Conservation (phyloP, 768 basidiomycete genomes). For the Tricholoma saponaceum region DNA sequence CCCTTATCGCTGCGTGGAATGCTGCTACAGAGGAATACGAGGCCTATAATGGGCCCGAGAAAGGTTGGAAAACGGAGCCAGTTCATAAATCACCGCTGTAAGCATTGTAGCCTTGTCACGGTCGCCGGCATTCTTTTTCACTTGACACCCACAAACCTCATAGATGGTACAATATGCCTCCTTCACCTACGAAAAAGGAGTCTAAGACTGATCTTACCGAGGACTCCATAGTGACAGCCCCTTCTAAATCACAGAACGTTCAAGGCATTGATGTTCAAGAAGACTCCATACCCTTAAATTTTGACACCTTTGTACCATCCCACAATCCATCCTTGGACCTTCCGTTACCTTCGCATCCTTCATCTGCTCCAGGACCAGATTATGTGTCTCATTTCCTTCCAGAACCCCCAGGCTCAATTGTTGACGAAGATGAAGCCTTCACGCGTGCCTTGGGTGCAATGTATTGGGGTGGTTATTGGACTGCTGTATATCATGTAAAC, state of each 20-base stretch:
- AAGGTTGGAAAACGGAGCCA: constrained; percentile 69
- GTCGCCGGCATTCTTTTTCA: not conserved
- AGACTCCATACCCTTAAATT: constrained; percentile 64
- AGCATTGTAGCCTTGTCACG: constrained; percentile 22
- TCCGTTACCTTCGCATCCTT: constrained; percentile 13
- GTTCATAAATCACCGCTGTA: constrained; percentile 72
- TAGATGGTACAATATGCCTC: constrained; percentile 80
- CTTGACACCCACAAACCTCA: not conserved
- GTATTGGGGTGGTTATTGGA: constrained; percentile 90
- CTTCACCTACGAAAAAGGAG: constrained; percentile 23
- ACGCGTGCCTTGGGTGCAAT: constrained; percentile 69
- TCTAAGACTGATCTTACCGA: constrained; percentile 8
- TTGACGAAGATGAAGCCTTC: constrained; percentile 74
- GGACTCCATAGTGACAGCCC: not conserved
- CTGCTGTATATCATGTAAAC: constrained; percentile 76
- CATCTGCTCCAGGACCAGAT: constrained; percentile 15
- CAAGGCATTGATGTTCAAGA: constrained; percentile 25
- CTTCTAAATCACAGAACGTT: not conserved
- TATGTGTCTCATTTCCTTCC: constrained; percentile 26
- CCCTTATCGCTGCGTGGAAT: constrained; percentile 80
- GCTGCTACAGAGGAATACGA: constrained; percentile 81
- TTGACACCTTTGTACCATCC: constrained; percentile 64
- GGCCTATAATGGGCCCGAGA: constrained; percentile 62
- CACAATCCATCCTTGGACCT: constrained; percentile 61
- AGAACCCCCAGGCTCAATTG: constrained; percentile 30